Evolutionary conservation across 192 early-diverging fungal species (phyloP), one percentile per base, ranked within the genome.

Genomic region (Dissophora globulifera): DNA sequence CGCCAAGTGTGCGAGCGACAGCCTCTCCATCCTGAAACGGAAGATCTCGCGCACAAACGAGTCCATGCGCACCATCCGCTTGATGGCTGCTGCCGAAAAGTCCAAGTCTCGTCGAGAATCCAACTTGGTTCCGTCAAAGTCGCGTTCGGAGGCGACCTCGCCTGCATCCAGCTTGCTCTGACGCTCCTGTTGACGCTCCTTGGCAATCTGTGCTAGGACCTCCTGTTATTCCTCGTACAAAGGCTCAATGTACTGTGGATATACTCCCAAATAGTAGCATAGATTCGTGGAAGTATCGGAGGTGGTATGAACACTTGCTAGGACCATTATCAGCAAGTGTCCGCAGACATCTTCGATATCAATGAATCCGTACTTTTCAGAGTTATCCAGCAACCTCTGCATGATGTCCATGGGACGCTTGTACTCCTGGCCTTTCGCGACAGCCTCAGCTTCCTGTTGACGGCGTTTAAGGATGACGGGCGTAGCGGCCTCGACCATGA

Each of bases 21-120:
- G 12, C 8, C 59, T 58, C n/a, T 45, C 56, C 2, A 30, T 69
- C 11, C 67, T 41, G 59, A 35, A 52, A 23, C 79, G 42, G 43
- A 81, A 56, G 11, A 61, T 33, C 46, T 81, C 79, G 0, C 74
- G 66, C 2, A 78, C 19, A 53, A 78, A 78, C 15, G 67, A 70
- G 52, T 81, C 72, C 42, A 81, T 49, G 11, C 78, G 58, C 31
- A 69, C 57, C 40, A 78, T 27, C 33, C 65, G 70, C 55, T 61
- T 70, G 32, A 81, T n/a, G 6, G 53, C 67, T n/a, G 22, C 20
- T 32, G 46, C 51, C 11, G 52, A 54, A 4, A 62, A 27, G 38
- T 56, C 52, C 2, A 46, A 33, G 47, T 79, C 66, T 25, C 33
- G 8, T 0, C 46, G 22, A 4, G 55, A 47, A 16, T 66, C 52